phyloP scores from a whole-genome alignment of 73 alveolate species.

The Symbiodinium pilosum region DNA sequence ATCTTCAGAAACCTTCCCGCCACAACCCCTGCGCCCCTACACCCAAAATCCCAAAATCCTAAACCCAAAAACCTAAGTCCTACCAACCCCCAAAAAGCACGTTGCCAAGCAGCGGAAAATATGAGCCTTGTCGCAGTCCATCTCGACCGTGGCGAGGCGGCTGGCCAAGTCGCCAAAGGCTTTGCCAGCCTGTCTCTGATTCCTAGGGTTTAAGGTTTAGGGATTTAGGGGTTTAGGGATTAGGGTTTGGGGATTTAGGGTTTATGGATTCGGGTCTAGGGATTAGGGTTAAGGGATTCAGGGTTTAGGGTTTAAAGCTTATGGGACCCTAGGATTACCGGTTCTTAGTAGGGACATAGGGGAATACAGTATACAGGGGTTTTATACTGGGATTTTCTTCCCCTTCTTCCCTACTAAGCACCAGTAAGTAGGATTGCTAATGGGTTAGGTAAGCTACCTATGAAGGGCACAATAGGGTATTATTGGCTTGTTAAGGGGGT shows the following conservation, averaged over 20 bases:
- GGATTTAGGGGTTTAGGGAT: neutral
- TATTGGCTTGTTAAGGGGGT: too few relatives aligned
- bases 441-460: too few relatives aligned
- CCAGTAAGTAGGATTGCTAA: too few relatives aligned
- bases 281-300: neutral
- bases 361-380: neutral
- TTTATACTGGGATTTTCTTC: too few relatives aligned
- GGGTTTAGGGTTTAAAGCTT: neutral
- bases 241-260: neutral
- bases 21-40: too few relatives aligned
- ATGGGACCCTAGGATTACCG: neutral
- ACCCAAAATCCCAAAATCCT: neutral
- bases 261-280: neutral
- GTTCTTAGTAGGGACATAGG: neutral
- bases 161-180: slow-evolving; percentile 44
- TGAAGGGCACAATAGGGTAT: too few relatives aligned
- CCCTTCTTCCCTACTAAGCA: too few relatives aligned
- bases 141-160: slow-evolving; percentile 64
- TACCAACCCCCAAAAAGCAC: neutral
- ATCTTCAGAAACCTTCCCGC: too few relatives aligned
- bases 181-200: slow-evolving; percentile 31
- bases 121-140: slow-evolving; percentile 65
- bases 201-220: neutral
- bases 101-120: neutral
- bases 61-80: neutral